A percentile compares a stretch with the other conserved stretches of the same genome.
phyloP scores from a whole-genome alignment of 179 eudicot genomes.

The Heliamphora pulchella region DNA sequence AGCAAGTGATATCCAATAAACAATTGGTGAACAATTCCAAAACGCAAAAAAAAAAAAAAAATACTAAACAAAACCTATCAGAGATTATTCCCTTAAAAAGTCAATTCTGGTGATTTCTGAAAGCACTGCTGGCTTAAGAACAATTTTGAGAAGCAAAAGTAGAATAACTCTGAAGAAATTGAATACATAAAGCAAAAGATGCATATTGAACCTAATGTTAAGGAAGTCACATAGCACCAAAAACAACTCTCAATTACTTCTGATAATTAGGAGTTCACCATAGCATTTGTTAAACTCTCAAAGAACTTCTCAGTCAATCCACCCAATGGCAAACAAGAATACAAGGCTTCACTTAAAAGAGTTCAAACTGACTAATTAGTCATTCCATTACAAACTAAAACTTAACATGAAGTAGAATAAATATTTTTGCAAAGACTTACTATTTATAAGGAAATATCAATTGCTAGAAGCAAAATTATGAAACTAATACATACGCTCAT shows the following conservation, averaged over 20 bases:
- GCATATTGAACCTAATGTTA: neutral
- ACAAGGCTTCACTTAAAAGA: neutral
- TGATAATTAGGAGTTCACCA: neutral
- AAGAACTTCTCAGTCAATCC: neutral
- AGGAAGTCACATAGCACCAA: neutral
- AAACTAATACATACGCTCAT: neutral
- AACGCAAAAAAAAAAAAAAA: neutral
- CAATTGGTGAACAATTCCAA: neutral
- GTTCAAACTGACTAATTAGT: neutral
- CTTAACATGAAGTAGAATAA: neutral
- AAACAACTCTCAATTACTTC: slow-evolving; percentile 2
- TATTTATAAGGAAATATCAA: neutral
- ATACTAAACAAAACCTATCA: neutral
- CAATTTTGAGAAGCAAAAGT: neutral
- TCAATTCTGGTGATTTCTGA: neutral
- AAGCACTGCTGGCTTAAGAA: neutral
- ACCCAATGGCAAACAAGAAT: neutral
- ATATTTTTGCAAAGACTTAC: neutral
- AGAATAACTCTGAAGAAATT: neutral
- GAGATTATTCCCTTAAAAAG: neutral
- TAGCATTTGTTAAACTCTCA: neutral
- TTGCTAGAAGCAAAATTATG: neutral
- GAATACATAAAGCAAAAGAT: neutral
- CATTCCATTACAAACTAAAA: neutral
- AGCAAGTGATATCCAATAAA: neutral